These are phyloP conservation scores for Acer yangbiense DNA, from an alignment of 345 rosid species.

Conservation along the genomic window DNA sequence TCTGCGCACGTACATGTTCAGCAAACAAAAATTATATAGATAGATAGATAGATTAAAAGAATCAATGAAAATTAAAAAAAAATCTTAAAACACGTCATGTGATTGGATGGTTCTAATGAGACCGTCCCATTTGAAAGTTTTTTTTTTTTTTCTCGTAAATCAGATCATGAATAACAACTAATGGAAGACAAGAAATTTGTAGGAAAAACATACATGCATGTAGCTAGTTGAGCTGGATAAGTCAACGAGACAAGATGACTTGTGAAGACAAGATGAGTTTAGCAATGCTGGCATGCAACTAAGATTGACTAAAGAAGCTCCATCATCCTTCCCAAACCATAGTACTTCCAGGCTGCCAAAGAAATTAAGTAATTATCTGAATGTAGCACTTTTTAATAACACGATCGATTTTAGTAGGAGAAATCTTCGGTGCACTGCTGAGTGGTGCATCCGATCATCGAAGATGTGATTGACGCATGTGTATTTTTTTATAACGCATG, in stretches of 20 bases:
- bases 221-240: constrained; percentile 42
- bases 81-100: no score
- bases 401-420: neutral
- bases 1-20: constrained; percentile 38
- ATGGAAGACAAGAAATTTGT: neutral
- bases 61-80: no score
- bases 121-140: neutral
- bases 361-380: constrained; percentile 14
- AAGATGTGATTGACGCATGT: no score
- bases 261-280: constrained; percentile 80
- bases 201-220: constrained; percentile 44
- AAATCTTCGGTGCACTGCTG: no score
- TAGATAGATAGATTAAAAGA: neutral
- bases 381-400: neutral
- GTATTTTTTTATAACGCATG: no score
- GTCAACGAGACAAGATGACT: constrained; percentile 56
- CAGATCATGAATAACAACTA: neutral
- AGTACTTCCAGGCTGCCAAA: constrained; percentile 64
- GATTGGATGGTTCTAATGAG: neutral
- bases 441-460: no score
- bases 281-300: constrained; percentile 86
- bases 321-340: constrained; percentile 66
- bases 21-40: neutral
- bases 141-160: neutral
- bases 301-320: constrained; percentile 69